Conservation (phyloP, 768 basidiomycete species). For the Lactarius psammicola region DNA sequence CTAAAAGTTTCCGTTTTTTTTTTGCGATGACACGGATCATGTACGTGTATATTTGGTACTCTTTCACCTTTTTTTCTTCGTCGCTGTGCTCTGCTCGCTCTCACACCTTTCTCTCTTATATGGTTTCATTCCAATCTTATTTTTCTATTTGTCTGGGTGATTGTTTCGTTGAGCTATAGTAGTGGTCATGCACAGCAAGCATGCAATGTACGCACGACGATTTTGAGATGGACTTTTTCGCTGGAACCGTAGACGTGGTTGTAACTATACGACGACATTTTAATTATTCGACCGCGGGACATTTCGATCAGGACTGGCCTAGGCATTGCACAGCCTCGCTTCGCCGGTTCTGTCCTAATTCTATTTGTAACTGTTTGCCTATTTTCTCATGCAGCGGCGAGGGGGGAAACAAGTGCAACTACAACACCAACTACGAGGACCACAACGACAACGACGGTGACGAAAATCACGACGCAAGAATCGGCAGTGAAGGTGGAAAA, state of each 20-base stretch:
- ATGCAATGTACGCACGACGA: too few species aligned
- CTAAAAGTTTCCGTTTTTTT: slow-evolving; percentile 6
- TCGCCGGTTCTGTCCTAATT: background rate
- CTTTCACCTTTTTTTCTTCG: background rate
- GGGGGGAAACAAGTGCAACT: background rate
- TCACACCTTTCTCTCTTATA: background rate
- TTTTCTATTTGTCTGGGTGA: background rate
- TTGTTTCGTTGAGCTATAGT: too few species aligned
- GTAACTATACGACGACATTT: too few species aligned
- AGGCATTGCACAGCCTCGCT: background rate
- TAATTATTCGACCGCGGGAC: too few species aligned
- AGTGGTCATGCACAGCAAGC: background rate
- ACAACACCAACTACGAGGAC: slow-evolving; percentile 6
- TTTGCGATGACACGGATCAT: background rate
- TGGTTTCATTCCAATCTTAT: background rate
- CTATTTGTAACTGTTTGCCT: slow-evolving; percentile 16
- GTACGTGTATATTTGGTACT: slow-evolving; percentile 7
- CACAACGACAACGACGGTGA: background rate
- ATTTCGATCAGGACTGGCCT: too few species aligned
- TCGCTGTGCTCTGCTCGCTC: slow-evolving; percentile 3
- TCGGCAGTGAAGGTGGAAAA: slow-evolving; percentile 12
- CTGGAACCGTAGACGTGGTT: too few species aligned
- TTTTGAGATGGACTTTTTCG: too few species aligned
- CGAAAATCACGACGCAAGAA: slow-evolving; percentile 5
- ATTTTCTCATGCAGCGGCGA: slow-evolving; percentile 12